Percentiles rank a stretch among this genome's conserved stretches.
Conservation (phyloP, 2,329 filamentous ascomycete genomes). For the Samsoniella hepiali region DNA sequence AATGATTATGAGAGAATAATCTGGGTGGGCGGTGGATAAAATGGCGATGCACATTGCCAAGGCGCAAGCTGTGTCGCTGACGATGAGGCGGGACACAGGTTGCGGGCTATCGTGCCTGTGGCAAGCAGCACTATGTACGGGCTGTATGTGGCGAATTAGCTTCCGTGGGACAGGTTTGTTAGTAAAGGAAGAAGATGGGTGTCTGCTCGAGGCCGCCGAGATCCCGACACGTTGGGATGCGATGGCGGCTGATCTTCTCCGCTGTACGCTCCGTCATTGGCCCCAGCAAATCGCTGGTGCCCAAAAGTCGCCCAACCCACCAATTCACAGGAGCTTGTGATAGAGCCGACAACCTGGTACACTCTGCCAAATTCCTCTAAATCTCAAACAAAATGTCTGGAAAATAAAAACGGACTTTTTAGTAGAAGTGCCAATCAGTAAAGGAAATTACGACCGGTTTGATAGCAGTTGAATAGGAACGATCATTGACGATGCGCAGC, state of each 20-base stretch:
- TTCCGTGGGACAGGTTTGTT: not conserved
- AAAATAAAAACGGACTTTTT: not conserved
- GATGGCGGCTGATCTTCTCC: constrained; percentile 11
- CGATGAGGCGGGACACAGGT: not conserved
- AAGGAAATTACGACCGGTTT: not conserved
- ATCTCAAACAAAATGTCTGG: too few relatives aligned
- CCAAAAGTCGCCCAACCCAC: constrained; percentile 11
- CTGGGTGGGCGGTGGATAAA: constrained; percentile 70
- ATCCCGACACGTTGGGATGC: not conserved
- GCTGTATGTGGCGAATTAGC: not conserved
- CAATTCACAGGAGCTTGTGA: not conserved
- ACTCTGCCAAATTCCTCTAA: too few relatives aligned
- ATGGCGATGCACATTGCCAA: constrained; percentile 72
- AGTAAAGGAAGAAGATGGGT: not conserved
- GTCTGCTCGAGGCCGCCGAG: not conserved
- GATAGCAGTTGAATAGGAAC: not conserved
- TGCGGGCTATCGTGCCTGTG: not conserved
- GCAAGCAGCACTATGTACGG: not conserved
- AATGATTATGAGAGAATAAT: constrained; percentile 70
- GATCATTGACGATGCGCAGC: not conserved
- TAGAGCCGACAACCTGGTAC: not conserved
- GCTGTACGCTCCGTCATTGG: constrained; percentile 12
- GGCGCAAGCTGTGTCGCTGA: constrained; percentile 58
- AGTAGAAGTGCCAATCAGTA: not conserved
- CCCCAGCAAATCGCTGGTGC: constrained; percentile 6